Evolutionary conservation across 2,329 filamentous ascomycete genomes (phyloP).

Genomic region (Phyllosticta citriasiana): DNA sequence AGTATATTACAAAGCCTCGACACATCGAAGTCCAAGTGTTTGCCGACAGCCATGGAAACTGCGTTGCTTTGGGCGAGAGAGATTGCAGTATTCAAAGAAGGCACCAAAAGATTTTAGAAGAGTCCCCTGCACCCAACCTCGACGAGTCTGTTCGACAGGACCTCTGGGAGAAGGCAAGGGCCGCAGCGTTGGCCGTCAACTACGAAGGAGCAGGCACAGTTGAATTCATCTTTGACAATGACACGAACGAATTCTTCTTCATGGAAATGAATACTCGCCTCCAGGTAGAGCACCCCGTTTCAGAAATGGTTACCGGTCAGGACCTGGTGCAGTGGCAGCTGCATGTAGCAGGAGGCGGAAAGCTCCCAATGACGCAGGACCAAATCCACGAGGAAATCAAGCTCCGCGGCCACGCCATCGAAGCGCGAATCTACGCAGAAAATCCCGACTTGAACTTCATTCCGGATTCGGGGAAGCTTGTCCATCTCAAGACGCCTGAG

Average conservation of each 20-base stretch:
- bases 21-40: conserved; percentile 61
- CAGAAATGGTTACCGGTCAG: conserved; percentile 64
- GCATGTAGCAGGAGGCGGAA: conserved; percentile 64
- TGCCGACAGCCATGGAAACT: conserved; percentile 55
- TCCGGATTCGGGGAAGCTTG: conserved; percentile 79
- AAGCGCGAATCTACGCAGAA: conserved; percentile 94
- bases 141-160: conserved; percentile 50
- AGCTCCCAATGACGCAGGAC: conserved; percentile 54
- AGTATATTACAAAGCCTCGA: conserved; percentile 56
- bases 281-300: conserved; percentile 96
- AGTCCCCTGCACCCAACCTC: conserved; percentile 54
- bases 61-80: conserved; percentile 53
- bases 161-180: conserved; percentile 54
- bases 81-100: conserved; percentile 57
- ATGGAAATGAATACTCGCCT: conserved; percentile 72
- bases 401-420: conserved; percentile 74
- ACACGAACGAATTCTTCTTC: conserved; percentile 56
- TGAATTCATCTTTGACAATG: conserved; percentile 61
- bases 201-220: conserved; percentile 59
- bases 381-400: conserved; percentile 61
- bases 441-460: conserved; percentile 87
- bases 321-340: conserved; percentile 95
- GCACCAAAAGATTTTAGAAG: conserved; percentile 58
- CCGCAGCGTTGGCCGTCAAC: conserved; percentile 52
- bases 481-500: conserved; percentile 68